Conservation (phyloP, 768 basidiomycete genomes). For the Amanita molliuscula region DNA sequence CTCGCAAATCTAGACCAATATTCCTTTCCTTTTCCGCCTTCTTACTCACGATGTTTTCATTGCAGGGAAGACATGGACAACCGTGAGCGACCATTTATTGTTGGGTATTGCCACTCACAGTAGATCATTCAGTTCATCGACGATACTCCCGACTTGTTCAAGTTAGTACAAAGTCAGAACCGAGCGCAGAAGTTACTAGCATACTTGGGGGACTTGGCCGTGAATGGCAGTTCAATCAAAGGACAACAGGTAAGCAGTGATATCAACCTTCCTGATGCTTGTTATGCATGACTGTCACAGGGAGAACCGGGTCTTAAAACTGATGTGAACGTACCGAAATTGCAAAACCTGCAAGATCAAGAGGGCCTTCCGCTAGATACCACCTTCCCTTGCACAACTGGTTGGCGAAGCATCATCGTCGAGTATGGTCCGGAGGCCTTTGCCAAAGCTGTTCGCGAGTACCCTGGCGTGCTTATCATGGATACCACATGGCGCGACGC, state of each 20-base stretch:
- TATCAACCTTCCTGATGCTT: constrained; percentile 5
- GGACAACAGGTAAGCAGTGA: constrained; percentile 59
- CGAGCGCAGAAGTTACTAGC: constrained; percentile 95
- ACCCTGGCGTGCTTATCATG: constrained; percentile 93
- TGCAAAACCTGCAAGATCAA: constrained; percentile 72
- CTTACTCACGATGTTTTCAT: constrained; percentile 96
- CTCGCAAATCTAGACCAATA: constrained; percentile 66
- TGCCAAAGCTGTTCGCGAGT: constrained; percentile 94
- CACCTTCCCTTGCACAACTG: constrained; percentile 70
- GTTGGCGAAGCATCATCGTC: constrained; percentile 98
- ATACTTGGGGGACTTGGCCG: constrained; percentile 94
- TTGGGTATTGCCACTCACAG: not conserved
- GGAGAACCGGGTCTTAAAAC: constrained; percentile 92
- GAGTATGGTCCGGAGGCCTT: constrained; percentile 97
- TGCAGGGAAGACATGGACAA: constrained; percentile 97
- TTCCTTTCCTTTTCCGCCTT: constrained; percentile 97
- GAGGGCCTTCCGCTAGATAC: constrained; percentile 69
- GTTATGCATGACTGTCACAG: constrained; percentile 15
- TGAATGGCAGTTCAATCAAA: constrained; percentile 97
- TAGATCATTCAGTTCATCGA: constrained; percentile 75
- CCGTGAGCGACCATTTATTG: constrained; percentile 20
- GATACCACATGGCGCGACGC: constrained; percentile 99
- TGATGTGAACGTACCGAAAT: constrained; percentile 74
- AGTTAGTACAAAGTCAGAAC: constrained; percentile 94
- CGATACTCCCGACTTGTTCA: constrained; percentile 99